These are phyloP conservation scores for Vitis rupestris DNA, from an alignment of 164 flowering plant genomes.

Conservation along the genomic window DNA sequence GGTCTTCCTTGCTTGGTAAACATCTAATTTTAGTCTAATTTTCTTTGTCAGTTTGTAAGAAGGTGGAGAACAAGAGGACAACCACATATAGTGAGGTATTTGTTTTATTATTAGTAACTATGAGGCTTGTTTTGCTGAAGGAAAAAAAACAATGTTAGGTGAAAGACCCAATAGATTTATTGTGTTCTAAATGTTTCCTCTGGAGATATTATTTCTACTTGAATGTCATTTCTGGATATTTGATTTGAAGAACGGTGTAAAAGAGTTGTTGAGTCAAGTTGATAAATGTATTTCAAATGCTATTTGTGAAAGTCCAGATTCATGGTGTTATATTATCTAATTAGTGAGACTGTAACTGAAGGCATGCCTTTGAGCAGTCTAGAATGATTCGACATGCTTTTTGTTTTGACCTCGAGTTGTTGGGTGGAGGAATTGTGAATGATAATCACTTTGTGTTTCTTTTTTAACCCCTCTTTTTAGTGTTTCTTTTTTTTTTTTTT, in stretches of 20 bases:
- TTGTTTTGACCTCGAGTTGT: neutral
- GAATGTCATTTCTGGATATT: neutral
- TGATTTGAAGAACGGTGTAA: neutral
- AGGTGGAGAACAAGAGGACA: constrained; percentile 31
- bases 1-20: neutral
- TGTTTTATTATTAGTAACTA: neutral
- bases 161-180: neutral
- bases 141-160: neutral
- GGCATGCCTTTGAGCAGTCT: neutral
- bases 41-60: constrained; percentile 26
- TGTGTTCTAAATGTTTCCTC: neutral
- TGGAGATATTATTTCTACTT: neutral
- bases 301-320: neutral
- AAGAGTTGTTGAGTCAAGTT: neutral
- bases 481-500: neutral
- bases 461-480: too few relatives aligned
- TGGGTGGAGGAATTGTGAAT: neutral
- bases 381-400: neutral
- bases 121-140: neutral
- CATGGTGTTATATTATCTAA: neutral
- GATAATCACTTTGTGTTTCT: neutral
- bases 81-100: constrained; percentile 34
- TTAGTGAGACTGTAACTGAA: neutral
- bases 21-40: neutral
- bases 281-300: neutral